These are phyloP conservation scores for Monotropa hypopitys DNA, from an alignment of 179 eudicot genomes.

Conservation along the genomic window DNA sequence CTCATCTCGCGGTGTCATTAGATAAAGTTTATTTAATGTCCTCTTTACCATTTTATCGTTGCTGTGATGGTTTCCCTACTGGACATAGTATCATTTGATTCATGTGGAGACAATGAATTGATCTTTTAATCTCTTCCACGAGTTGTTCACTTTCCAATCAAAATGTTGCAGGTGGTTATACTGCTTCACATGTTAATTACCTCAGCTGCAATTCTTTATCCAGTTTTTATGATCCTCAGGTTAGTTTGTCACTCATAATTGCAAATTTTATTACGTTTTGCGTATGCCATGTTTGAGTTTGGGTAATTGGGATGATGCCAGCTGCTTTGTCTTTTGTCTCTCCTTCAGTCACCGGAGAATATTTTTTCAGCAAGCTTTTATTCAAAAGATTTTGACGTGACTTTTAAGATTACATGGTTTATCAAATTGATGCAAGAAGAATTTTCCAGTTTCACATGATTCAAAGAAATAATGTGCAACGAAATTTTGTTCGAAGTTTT, in stretches of 20 bases:
- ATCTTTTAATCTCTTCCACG: not conserved
- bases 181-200: conserved; percentile 55
- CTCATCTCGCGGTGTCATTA: not conserved
- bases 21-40: not conserved
- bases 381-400: too few relatives aligned
- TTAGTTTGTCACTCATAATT: conserved; percentile 20
- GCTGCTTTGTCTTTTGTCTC: not conserved
- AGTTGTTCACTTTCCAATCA: not conserved
- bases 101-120: not conserved
- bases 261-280: not conserved
- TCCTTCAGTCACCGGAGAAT: not conserved
- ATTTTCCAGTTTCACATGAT: not conserved
- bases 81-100: not conserved
- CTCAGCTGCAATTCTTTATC: conserved; percentile 51
- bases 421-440: not conserved
- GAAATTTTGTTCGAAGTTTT: not conserved
- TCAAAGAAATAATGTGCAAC: not conserved
- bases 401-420: not conserved
- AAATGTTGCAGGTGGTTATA: conserved; percentile 57
- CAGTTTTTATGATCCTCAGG: conserved; percentile 86
- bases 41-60: not conserved
- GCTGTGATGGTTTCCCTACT: not conserved
- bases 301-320: not conserved
- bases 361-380: too few relatives aligned
- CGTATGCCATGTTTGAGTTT: not conserved